These are phyloP conservation scores for Claviceps purpurea DNA, from an alignment of 2,329 filamentous ascomycete species.

Conservation along the genomic window DNA sequence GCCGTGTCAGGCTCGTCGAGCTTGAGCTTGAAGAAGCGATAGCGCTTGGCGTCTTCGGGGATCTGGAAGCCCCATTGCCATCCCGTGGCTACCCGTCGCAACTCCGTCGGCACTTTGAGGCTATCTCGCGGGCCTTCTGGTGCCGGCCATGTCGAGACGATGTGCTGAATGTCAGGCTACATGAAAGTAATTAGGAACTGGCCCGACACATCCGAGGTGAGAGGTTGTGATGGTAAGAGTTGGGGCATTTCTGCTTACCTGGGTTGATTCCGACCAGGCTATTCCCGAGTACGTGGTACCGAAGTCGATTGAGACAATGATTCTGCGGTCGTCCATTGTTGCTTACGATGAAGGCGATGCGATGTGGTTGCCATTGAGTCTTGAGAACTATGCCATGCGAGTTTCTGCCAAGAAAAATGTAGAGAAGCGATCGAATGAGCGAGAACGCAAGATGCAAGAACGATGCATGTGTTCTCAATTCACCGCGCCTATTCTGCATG, in stretches of 20 bases:
- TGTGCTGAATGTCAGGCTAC: slow-evolving; percentile 25
- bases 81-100: slow-evolving; percentile 27
- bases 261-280: slow-evolving; percentile 34
- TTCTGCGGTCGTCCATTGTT: slow-evolving; percentile 23
- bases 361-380: not conserved
- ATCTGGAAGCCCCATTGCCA: slow-evolving; percentile 39
- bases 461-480: too few species aligned
- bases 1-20: slow-evolving; percentile 20
- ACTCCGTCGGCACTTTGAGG: slow-evolving; percentile 35
- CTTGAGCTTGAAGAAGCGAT: slow-evolving; percentile 34
- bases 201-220: not conserved
- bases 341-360: not conserved
- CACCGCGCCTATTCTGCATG: too few species aligned
- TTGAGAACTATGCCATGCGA: too few species aligned
- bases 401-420: too few species aligned
- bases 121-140: slow-evolving; percentile 18
- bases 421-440: not conserved
- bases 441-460: too few species aligned
- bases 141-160: slow-evolving; percentile 32
- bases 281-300: slow-evolving; percentile 43
- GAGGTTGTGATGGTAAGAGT: not conserved
- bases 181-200: not conserved
- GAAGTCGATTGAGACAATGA: slow-evolving; percentile 42
- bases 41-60: slow-evolving; percentile 25
- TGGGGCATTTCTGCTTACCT: slow-evolving; percentile 13